Evolutionary conservation across 2,329 filamentous ascomycete species (phyloP).

Genomic region (Aspergillus niger): DNA sequence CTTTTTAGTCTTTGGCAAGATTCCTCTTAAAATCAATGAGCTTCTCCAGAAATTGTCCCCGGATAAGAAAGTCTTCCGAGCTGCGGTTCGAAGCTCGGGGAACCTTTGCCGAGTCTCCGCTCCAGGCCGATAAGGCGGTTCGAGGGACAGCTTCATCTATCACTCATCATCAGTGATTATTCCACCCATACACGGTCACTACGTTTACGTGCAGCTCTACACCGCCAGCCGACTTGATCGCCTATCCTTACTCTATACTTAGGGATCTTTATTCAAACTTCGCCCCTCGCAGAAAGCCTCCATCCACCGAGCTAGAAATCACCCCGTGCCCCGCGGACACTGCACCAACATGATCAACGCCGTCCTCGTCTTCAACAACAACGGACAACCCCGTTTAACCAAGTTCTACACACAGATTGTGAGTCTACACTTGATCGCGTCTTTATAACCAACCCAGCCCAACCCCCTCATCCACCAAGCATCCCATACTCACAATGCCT

Average conservation of each 20-base stretch:
- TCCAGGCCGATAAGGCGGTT: slow-evolving; percentile 20
- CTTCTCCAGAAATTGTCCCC: slow-evolving; percentile 17
- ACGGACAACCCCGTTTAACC: slow-evolving; percentile 91
- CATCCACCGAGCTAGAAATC: neutral
- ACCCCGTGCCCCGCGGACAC: neutral
- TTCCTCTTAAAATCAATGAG: slow-evolving; percentile 8
- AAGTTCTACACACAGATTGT: slow-evolving; percentile 99
- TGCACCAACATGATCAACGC: slow-evolving; percentile 83
- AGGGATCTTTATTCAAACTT: neutral
- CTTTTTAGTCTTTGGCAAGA: neutral
- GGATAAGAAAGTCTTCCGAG: slow-evolving; percentile 21
- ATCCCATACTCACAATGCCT: neutral
- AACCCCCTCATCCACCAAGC: too few species aligned
- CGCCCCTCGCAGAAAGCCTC: neutral
- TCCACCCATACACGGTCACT: neutral
- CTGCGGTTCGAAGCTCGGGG: neutral
- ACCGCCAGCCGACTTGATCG: neutral
- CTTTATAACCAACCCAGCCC: too few species aligned
- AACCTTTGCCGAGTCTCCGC: slow-evolving; percentile 18
- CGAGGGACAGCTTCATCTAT: slow-evolving; percentile 2
- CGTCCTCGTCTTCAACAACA: slow-evolving; percentile 97
- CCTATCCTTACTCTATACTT: too few species aligned
- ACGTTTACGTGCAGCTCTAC: neutral
- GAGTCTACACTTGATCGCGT: slow-evolving; percentile 26
- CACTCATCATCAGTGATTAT: neutral